Base-by-base conservation (phyloP, 805 yeast genomes). In the Candida easanensis region DNA sequence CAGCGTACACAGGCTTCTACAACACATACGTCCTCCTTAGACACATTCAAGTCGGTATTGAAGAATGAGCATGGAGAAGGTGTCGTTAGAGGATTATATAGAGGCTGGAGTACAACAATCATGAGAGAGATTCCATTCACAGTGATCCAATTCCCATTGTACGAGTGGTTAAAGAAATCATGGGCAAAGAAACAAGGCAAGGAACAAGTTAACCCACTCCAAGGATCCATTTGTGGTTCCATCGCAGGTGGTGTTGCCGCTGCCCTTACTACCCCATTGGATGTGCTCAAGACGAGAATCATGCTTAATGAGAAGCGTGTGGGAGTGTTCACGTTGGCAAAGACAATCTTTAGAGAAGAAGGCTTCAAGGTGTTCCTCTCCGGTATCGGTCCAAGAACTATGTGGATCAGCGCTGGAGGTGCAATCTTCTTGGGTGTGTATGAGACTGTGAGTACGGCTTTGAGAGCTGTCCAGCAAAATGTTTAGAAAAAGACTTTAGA, bases 381-480 rank as follows among this genome's bases (percentile, higher is more conserved):
- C 38, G 99, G 99, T 13, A 74, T 91, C 21, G 97, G 96, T 0
- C 98, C 99, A 4, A 75, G 99, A 62, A 90, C 97, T 0, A 73
- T 86, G 79, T 93, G 99, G 99, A 91, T 93, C 44, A 83, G 95
- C 66, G 93, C 95, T 4, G 99, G 99, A 17, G 99, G 99, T 22
- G 97, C 98, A 15, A 89, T 95, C 15, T 93, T 95, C 69, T 70
- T 93, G 44, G 99, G 99, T 4, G 87, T 88, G 42, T 93, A 93
- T 60, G 99, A 95, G 64, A 63, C 82, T 18, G 54, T 53, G 1
- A 54, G 48, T 22, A 40, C 50, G 2, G 31, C 53, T 2, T 23
- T 56, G 21, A 53, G 42, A 26, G 27, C 41, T 8, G 39, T 46
- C 19, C n/a, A n/a, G n/a, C n/a, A n/a, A n/a, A n/a, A n/a, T n/a